A percentile compares a stretch with the other conserved stretches of the same genome.
phyloP scores from a whole-genome alignment of 768 basidiomycete species.

The Favolaschia claudopus region DNA sequence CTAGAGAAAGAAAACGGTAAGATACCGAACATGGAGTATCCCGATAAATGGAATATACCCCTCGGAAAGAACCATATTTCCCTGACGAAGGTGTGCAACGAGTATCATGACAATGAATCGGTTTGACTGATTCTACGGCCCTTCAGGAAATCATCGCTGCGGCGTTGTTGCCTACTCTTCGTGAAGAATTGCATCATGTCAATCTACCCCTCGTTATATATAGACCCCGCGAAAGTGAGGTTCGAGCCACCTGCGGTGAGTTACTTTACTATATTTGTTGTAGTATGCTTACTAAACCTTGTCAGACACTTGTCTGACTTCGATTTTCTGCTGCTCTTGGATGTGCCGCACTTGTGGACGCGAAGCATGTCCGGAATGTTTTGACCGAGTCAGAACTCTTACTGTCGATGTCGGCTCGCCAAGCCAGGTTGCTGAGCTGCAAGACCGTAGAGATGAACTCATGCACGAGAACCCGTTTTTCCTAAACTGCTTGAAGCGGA shows the following conservation, averaged over 20 bases:
- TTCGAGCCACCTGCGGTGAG: conserved; percentile 86
- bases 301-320: conserved; percentile 92
- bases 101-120: background rate
- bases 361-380: conserved; percentile 89
- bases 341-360: conserved; percentile 92
- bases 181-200: conserved; percentile 70
- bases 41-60: conserved; percentile 70
- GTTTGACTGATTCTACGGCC: conserved; percentile 22
- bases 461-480: conserved; percentile 77
- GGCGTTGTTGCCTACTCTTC: conserved; percentile 72
- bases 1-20: conserved; percentile 68
- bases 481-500: conserved; percentile 71
- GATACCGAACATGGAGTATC: conserved; percentile 68
- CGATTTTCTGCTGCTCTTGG: conserved; percentile 89
- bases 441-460: conserved; percentile 64
- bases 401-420: conserved; percentile 59
- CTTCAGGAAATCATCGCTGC: conserved; percentile 70
- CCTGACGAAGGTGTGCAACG: conserved; percentile 63
- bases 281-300: conserved; percentile 1
- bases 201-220: conserved; percentile 65
- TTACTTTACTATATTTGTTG: conserved; percentile 5
- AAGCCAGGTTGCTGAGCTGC: conserved; percentile 56
- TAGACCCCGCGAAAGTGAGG: conserved; percentile 80
- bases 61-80: conserved; percentile 58
- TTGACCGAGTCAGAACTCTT: conserved; percentile 68